phyloP scores from a whole-genome alignment of 768 basidiomycete species.

The Clathrus columnatus region DNA sequence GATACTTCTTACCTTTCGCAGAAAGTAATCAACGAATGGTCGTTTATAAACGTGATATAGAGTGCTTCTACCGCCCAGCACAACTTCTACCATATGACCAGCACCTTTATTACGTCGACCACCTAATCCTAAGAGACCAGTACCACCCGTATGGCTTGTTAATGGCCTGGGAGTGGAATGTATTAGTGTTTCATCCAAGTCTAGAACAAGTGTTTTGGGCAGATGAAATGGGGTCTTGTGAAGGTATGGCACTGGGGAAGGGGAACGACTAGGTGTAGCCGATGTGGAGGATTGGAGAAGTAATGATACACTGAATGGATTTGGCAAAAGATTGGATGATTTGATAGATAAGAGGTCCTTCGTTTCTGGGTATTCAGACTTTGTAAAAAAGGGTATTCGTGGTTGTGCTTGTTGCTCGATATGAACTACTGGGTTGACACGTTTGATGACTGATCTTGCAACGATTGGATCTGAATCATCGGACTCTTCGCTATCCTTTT shows the following conservation, averaged over 20 bases:
- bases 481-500: constrained; percentile 26
- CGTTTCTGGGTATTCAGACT: constrained; percentile 15
- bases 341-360: constrained; percentile 1
- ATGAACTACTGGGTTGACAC: background rate
- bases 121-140: constrained; percentile 54
- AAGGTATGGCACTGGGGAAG: constrained; percentile 34
- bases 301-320: constrained; percentile 20
- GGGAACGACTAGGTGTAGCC: constrained; percentile 17
- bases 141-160: constrained; percentile 33
- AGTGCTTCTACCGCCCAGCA: constrained; percentile 78
- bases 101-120: constrained; percentile 54
- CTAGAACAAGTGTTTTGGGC: constrained; percentile 92
- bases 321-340: constrained; percentile 16
- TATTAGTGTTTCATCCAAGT: constrained; percentile 96
- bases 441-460: constrained; percentile 3
- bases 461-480: constrained; percentile 17
- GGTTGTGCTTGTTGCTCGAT: background rate
- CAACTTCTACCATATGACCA: constrained; percentile 88
- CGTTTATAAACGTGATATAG: constrained; percentile 98
- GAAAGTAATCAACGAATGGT: constrained; percentile 93
- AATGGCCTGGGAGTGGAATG: constrained; percentile 89
- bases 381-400: constrained; percentile 3
- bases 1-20: constrained; percentile 57
- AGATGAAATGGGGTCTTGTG: constrained; percentile 67
- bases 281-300: constrained; percentile 15